phyloP scores from a whole-genome alignment of 495 filamentous ascomycete genomes.

The Jackrogersella minutella region DNA sequence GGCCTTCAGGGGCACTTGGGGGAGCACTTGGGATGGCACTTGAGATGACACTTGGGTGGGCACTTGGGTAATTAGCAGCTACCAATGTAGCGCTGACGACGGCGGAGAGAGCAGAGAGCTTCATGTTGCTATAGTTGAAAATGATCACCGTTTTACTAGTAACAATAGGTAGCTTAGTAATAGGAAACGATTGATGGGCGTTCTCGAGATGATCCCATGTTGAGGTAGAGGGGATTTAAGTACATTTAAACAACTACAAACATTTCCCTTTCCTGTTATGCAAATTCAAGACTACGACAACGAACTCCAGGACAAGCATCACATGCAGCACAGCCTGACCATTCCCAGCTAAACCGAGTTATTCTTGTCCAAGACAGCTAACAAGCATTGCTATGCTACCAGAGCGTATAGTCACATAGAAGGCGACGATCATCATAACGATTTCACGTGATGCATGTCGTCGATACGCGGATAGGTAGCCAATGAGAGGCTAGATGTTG shows the following conservation, averaged over 20 bases:
- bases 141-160: neutral
- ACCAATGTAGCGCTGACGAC: neutral
- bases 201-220: neutral
- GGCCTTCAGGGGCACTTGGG: neutral
- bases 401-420: neutral
- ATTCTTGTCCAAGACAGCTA: no score
- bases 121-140: neutral
- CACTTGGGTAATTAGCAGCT: no score
- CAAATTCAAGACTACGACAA: neutral
- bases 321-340: neutral
- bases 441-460: neutral
- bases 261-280: neutral
- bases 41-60: neutral
- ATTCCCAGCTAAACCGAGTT: no score
- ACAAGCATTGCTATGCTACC: no score
- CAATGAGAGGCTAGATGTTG: constrained; percentile 6
- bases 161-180: neutral
- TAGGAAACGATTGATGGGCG: neutral
- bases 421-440: constrained; percentile 3
- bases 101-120: neutral
- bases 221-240: neutral
- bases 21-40: constrained; percentile 2
- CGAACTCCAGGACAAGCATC: no score
- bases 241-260: neutral
- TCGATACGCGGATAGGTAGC: neutral